phyloP scores from a whole-genome alignment of 1,139 yeast genomes.

The Yarrowia galli region DNA sequence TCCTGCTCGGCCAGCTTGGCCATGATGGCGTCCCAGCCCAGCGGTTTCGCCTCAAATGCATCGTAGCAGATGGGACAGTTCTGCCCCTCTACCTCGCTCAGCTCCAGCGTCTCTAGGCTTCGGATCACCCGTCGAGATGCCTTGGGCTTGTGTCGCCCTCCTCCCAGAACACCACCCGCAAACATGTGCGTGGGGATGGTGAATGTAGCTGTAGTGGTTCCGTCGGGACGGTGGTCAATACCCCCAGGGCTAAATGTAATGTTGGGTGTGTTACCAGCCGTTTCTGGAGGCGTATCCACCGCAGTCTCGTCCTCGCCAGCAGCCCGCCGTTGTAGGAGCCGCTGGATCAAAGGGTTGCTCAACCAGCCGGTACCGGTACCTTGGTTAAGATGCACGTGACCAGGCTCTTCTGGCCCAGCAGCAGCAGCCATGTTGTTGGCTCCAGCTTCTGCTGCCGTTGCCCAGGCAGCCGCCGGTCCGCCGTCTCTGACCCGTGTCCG shows the following conservation, averaged over 20 bases:
- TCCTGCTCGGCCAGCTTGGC: constrained; percentile 26
- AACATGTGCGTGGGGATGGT: constrained; percentile 16
- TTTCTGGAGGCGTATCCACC: background rate
- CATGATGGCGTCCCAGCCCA: constrained; percentile 27
- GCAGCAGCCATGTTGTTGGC: background rate
- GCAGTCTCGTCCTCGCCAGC: background rate
- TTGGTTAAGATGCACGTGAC: constrained; percentile 20
- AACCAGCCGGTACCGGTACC: background rate
- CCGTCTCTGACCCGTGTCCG: background rate
- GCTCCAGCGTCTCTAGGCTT: constrained; percentile 15
- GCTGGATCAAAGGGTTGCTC: constrained; percentile 17
- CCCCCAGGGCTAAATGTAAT: constrained; percentile 11
- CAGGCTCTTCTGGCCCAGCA: background rate
- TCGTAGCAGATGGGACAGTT: constrained; percentile 39
- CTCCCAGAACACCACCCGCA: constrained; percentile 8
- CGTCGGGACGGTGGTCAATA: constrained; percentile 11
- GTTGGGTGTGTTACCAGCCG: background rate
- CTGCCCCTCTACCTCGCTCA: constrained; percentile 14
- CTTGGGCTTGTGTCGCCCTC: constrained; percentile 16
- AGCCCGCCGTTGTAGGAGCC: constrained; percentile 2
- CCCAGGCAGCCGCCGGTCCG: background rate
- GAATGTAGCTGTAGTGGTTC: constrained; percentile 24
- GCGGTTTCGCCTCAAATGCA: constrained; percentile 30
- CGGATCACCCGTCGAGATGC: constrained; percentile 18
- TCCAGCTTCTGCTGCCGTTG: background rate